phyloP scores from a whole-genome alignment of 768 basidiomycete genomes.

The Leucocoprinus leucothites region DNA sequence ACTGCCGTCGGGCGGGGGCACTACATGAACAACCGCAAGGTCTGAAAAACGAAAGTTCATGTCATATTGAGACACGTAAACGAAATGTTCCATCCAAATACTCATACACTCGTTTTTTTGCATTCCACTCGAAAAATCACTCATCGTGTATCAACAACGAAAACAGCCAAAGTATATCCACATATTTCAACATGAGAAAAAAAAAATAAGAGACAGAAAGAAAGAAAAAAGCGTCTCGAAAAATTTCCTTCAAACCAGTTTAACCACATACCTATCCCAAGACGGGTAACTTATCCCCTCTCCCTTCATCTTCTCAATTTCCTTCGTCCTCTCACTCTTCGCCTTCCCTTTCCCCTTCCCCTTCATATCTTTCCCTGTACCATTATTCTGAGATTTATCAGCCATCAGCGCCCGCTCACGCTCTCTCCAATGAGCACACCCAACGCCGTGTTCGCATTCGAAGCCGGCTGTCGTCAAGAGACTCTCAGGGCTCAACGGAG shows the following conservation, averaged over 20 bases:
- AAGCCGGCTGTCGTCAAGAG: conserved; percentile 5
- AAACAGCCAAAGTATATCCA: too few species aligned
- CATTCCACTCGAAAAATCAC: background rate
- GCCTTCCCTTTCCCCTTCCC: conserved; percentile 16
- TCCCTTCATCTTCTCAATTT: conserved; percentile 32
- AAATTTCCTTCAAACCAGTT: conserved; percentile 13
- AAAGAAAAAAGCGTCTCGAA: background rate
- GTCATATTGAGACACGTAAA: background rate
- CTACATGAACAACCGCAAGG: too few species aligned
- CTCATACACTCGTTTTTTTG: background rate
- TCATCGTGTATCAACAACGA: background rate
- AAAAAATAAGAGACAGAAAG: background rate
- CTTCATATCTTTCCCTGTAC: conserved; percentile 1
- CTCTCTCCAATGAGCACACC: conserved; percentile 9
- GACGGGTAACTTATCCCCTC: conserved; percentile 54
- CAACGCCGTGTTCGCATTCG: conserved; percentile 8
- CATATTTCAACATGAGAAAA: background rate
- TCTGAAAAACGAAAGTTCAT: too few species aligned
- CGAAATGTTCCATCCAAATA: conserved; percentile 1
- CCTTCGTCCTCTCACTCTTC: conserved; percentile 27
- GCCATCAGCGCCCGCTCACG: background rate
- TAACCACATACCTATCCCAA: conserved; percentile 65
- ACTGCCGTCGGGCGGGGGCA: too few species aligned
- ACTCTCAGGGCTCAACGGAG: conserved; percentile 6
- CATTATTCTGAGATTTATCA: conserved; percentile 10